phyloP scores from a whole-genome alignment of 108 stramenopile species.

The Nitzschia sp. region DNA sequence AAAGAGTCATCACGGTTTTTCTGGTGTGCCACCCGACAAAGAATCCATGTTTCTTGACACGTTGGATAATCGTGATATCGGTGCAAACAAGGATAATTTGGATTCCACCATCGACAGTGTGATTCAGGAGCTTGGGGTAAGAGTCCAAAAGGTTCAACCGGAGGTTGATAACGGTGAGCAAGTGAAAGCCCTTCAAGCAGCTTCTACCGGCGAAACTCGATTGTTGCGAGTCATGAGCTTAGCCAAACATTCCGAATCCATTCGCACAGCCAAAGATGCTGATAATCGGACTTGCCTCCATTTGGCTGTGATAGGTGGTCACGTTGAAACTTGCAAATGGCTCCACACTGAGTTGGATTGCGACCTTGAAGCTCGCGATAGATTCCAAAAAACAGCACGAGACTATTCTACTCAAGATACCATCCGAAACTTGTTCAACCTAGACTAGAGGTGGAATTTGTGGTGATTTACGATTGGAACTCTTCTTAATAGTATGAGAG shows the following conservation, averaged over 20 bases:
- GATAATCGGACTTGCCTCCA: slow-evolving; percentile 51
- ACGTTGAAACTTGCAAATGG: slow-evolving; percentile 53
- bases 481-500: no score
- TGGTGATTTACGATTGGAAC: no score
- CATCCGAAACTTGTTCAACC: no score
- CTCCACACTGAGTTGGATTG: slow-evolving; percentile 53
- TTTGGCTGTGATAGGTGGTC: slow-evolving; percentile 55
- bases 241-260: slow-evolving; percentile 35
- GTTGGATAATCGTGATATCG: slow-evolving; percentile 46
- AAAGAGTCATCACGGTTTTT: slow-evolving; percentile 38
- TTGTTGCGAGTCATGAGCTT: slow-evolving; percentile 46
- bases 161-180: not conserved
- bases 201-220: slow-evolving; percentile 42
- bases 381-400: slow-evolving; percentile 38
- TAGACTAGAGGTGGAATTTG: no score
- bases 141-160: not conserved
- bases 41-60: slow-evolving; percentile 37
- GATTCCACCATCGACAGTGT: slow-evolving; percentile 41
- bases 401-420: slow-evolving; percentile 27
- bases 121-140: slow-evolving; percentile 41
- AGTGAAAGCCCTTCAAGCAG: slow-evolving; percentile 31
- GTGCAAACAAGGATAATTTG: slow-evolving; percentile 43
- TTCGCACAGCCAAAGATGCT: slow-evolving; percentile 44
- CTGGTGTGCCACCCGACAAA: slow-evolving; percentile 45
- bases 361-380: slow-evolving; percentile 29